phyloP scores from a whole-genome alignment of 257 asterid species.

The Striga asiatica region DNA sequence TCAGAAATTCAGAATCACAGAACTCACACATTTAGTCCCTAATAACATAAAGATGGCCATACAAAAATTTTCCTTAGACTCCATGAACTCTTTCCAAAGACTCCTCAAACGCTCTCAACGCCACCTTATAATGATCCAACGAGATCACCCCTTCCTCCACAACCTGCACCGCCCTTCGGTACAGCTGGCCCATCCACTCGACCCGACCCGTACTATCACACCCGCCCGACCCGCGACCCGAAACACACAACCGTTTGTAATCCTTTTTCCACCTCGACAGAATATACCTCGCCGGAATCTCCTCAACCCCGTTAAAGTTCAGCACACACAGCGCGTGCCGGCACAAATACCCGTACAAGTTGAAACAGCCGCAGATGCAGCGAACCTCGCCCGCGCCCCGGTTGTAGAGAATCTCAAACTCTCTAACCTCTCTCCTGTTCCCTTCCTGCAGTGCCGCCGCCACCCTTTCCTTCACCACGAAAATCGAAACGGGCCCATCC shows the following conservation, averaged over 20 bases:
- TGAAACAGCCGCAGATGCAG: slow-evolving; percentile 78
- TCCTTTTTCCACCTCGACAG: slow-evolving; percentile 67
- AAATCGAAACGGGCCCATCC: slow-evolving; percentile 47
- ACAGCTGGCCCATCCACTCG: slow-evolving; percentile 42
- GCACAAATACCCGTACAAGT: slow-evolving; percentile 69
- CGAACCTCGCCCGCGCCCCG: slow-evolving; percentile 48
- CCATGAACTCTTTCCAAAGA: slow-evolving; percentile 50
- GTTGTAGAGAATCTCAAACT: slow-evolving; percentile 60
- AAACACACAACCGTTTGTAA: slow-evolving; percentile 37
- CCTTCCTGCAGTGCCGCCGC: slow-evolving; percentile 47
- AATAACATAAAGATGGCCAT: slow-evolving; percentile 9
- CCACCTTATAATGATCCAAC: slow-evolving; percentile 58
- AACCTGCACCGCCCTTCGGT: slow-evolving; percentile 60
- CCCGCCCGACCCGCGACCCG: slow-evolving; percentile 18
- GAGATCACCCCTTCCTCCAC: slow-evolving; percentile 79
- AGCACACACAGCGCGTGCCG: slow-evolving; percentile 69
- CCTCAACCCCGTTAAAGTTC: slow-evolving; percentile 70
- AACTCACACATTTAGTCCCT: too few species aligned
- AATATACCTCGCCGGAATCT: slow-evolving; percentile 57
- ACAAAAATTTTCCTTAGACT: slow-evolving; percentile 22
- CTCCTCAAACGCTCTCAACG: slow-evolving; percentile 48
- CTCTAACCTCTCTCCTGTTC: slow-evolving; percentile 50
- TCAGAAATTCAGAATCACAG: too few species aligned
- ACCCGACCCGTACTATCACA: slow-evolving; percentile 25
- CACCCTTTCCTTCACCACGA: slow-evolving; percentile 66